Evolutionary conservation across 208 protist species (phyloP), one percentile per base, ranked within the genome.

Genomic region (Leishmania amazonensis): DNA sequence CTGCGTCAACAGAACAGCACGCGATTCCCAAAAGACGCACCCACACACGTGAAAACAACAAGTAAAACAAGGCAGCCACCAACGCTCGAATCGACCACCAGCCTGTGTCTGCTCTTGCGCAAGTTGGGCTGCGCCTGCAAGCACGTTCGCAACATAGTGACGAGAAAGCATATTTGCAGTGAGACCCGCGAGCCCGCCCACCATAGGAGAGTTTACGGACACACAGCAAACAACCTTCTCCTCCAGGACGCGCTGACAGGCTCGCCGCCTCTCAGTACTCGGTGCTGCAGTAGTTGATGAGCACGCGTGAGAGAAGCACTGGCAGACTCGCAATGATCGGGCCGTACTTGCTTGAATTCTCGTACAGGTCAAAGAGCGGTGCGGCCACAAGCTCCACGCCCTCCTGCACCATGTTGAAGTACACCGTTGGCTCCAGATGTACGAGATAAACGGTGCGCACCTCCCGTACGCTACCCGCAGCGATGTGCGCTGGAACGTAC

Each of bases 341-440:
- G 13, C 94, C 94, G 81, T 97, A 98, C 85, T 96, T 97, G 73
- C 77, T 76, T 4, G 92, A 79, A 67, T 98, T 98, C 45, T 98
- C 95, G 81, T 98, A 98, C 31, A 98, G 79, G 57, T 98, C 95
- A 81, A 98, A 98, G 17, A 98, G 78, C 53, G 97, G 97, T 0
- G 96, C 95, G 2, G 95, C 93, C 47, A 98, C 92, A 40, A 98
- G 82, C 81, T 97, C 87, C 51, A 90, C 86, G 71, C 96, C 92
- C 8, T 83, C 80, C 54, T 93, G 88, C 38, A 88, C 73, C 53
- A 97, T 78, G 21, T 88, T 91, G 49, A 98, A 92, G 54, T 95
- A 86, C 78, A 91, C 88, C 70, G 87, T 88, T 17, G 92, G 87
- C 75, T 93, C 89, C 28, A 98, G 35, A 78, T 95, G 91, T 1